These are phyloP conservation scores for Phalaenopsis aphrodite DNA, from an alignment of 106 monocot genomes.

Conservation along the genomic window DNA sequence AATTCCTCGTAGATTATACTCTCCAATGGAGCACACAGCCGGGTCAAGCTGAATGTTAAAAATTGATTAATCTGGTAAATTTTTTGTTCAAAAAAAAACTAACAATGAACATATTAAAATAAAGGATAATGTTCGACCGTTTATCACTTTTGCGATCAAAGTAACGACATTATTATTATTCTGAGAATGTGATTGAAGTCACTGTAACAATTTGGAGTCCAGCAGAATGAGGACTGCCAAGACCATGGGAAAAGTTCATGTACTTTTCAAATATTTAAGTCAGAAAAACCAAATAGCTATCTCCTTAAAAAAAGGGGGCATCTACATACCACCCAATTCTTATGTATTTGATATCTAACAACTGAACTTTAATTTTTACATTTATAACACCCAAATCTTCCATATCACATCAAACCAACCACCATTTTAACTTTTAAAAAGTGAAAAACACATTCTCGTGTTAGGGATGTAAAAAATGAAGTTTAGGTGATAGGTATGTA, in stretches of 20 bases:
- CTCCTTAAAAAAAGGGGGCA: background rate
- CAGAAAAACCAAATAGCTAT: background rate
- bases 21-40: slow-evolving; percentile 58
- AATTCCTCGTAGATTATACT: slow-evolving; percentile 59
- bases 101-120: background rate
- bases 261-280: background rate
- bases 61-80: background rate
- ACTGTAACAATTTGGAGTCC: background rate
- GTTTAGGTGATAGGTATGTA: too few species aligned
- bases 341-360: too few species aligned
- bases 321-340: too few species aligned
- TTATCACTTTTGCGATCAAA: background rate
- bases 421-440: too few species aligned
- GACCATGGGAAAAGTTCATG: background rate
- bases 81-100: background rate
- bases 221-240: background rate
- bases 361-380: too few species aligned
- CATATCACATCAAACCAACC: too few species aligned
- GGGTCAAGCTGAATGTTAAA: slow-evolving; percentile 51
- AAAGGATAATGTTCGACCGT: background rate
- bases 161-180: background rate
- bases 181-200: background rate
- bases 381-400: too few species aligned
- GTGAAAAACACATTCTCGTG: too few species aligned
- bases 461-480: too few species aligned